Evolutionary conservation across 345 rosid species (phyloP).

Genomic region (Eucalyptus brandiana): DNA sequence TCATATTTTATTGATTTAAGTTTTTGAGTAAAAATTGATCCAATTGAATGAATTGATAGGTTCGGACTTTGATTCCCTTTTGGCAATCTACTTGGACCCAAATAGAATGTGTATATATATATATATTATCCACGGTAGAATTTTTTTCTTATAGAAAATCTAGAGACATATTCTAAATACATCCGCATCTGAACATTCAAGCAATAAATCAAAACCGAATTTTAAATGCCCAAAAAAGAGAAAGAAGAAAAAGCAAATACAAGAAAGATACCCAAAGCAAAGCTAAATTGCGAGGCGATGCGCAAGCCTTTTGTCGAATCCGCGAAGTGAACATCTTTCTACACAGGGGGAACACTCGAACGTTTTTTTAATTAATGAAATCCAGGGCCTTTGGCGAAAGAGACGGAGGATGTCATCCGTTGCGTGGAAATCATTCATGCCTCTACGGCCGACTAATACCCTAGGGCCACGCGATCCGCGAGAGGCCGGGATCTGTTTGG

Average conservation of each 20-base stretch:
- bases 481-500: neutral
- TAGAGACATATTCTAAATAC: neutral
- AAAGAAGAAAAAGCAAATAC: fast-evolving
- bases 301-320: neutral
- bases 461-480: neutral
- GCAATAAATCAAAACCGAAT: neutral
- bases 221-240: neutral
- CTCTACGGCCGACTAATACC: neutral
- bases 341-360: fast-evolving
- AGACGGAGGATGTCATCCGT: neutral
- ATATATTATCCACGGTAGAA: no score
- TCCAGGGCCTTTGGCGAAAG: neutral
- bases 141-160: neutral
- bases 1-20: neutral
- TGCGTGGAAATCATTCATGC: neutral
- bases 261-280: neutral
- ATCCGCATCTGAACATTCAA: neutral
- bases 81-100: neutral
- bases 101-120: no score
- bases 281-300: neutral
- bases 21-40: neutral
- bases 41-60: neutral
- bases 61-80: no score
- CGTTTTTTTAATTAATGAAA: neutral
- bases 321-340: neutral